A percentile compares a stretch with the other conserved stretches of the same genome.
Evolutionary conservation across 345 rosid species (phyloP).

Genomic region (Eucalyptus camaldulensis): DNA sequence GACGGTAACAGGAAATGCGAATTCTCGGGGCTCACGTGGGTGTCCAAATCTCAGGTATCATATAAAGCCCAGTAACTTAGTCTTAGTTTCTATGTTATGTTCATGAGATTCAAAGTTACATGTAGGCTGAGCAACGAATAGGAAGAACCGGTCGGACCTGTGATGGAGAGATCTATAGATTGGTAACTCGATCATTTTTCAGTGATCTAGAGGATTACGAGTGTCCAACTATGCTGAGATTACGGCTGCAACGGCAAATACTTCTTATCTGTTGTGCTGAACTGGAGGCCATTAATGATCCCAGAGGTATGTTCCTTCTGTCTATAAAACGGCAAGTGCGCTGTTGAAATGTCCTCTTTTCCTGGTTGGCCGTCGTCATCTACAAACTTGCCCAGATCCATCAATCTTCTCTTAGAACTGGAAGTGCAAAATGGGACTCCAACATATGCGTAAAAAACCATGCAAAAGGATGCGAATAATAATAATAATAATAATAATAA

Average conservation of each 20-base stretch:
- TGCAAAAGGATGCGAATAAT: neutral
- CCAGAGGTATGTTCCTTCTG: constrained; percentile 37
- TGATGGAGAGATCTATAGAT: constrained; percentile 82
- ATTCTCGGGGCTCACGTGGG: constrained; percentile 66
- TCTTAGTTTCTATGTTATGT: neutral
- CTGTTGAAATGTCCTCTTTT: neutral
- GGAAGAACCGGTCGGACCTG: constrained; percentile 97
- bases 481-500: too few species aligned
- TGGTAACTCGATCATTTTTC: constrained; percentile 75
- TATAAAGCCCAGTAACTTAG: neutral
- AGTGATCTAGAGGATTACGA: constrained; percentile 53
- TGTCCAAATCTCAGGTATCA: constrained; percentile 86
- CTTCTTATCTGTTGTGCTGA: constrained; percentile 77
- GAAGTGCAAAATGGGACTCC: neutral
- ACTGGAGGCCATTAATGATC: constrained; percentile 70
- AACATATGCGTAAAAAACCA: neutral
- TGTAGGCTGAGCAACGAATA: constrained; percentile 82
- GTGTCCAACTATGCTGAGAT: constrained; percentile 56
- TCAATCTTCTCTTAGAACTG: neutral
- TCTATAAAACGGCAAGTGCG: neutral
- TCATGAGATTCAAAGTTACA: neutral
- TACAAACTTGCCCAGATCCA: neutral
- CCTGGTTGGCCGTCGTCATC: neutral
- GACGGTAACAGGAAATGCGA: constrained; percentile 41
- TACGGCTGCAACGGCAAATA: constrained; percentile 77